A percentile compares a stretch with the other conserved stretches of the same genome.
Conservation (phyloP, 352 stramenopile species). For the Globisporangium cederbergense region DNA sequence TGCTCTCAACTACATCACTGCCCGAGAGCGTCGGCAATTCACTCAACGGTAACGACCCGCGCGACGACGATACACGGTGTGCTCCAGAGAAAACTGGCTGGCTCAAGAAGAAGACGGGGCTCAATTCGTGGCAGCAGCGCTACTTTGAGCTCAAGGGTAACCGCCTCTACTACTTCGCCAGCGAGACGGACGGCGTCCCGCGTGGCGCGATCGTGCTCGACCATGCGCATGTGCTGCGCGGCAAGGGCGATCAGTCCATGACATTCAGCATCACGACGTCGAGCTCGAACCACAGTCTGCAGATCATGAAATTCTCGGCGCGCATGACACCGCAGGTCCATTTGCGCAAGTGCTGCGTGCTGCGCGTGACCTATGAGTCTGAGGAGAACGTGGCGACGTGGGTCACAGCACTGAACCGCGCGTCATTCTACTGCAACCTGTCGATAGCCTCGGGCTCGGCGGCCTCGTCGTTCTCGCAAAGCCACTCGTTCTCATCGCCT, state of each 20-base stretch:
- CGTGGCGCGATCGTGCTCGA: constrained; percentile 69
- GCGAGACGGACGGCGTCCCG: constrained; percentile 67
- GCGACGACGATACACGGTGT: constrained; percentile 26
- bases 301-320: constrained; percentile 70
- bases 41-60: constrained; percentile 19
- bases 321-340: constrained; percentile 63
- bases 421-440: constrained; percentile 70
- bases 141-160: constrained; percentile 85
- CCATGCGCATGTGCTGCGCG: constrained; percentile 60
- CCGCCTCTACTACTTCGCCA: constrained; percentile 75
- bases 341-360: constrained; percentile 57
- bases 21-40: constrained; percentile 23
- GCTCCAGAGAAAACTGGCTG: constrained; percentile 67
- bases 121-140: constrained; percentile 70
- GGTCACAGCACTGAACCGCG: constrained; percentile 65
- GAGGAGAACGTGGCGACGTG: constrained; percentile 45
- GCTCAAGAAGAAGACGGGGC: constrained; percentile 79
- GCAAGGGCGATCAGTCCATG: constrained; percentile 58
- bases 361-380: constrained; percentile 58
- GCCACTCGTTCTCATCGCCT: constrained; percentile 22
- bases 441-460: constrained; percentile 30
- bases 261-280: constrained; percentile 71
- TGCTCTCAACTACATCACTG: constrained; percentile 58
- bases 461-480: constrained; percentile 31
- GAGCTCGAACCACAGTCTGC: constrained; percentile 43